These are phyloP conservation scores for Manihot esculenta DNA, from an alignment of 441 rosid species.

Conservation along the genomic window DNA sequence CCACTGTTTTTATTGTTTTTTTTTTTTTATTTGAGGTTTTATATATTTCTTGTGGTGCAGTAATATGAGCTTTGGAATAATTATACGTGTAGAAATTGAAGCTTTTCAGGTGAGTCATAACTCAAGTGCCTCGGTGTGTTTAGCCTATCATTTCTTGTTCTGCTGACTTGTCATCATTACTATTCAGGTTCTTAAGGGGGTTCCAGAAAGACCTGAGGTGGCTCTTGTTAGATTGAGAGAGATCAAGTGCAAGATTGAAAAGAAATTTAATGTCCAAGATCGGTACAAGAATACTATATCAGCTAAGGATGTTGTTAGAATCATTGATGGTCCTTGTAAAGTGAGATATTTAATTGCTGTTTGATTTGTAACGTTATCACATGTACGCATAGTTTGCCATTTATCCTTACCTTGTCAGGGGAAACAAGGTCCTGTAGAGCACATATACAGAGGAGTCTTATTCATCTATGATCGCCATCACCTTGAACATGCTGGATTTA, in stretches of 20 bases:
- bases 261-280: conserved; percentile 75
- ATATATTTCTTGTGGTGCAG: conserved; percentile 44
- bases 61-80: conserved; percentile 83
- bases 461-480: conserved; percentile 89
- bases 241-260: conserved; percentile 89
- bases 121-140: background rate
- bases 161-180: conserved; percentile 7
- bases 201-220: conserved; percentile 93
- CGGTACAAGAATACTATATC: conserved; percentile 63
- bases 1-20: conserved; percentile 1
- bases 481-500: conserved; percentile 97
- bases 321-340: conserved; percentile 89
- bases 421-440: conserved; percentile 95
- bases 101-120: conserved; percentile 70
- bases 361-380: conserved; percentile 14
- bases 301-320: conserved; percentile 81
- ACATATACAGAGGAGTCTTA: conserved; percentile 73
- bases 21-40: conserved; percentile 20
- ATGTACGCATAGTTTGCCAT: background rate
- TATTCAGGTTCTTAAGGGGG: conserved; percentile 86
- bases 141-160: background rate
- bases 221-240: conserved; percentile 87
- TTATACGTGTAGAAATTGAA: conserved; percentile 96
- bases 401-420: conserved; percentile 49
- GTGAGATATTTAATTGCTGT: conserved; percentile 44